Conservation (phyloP, 345 rosid species). For the Rhizophora apiculata region DNA sequence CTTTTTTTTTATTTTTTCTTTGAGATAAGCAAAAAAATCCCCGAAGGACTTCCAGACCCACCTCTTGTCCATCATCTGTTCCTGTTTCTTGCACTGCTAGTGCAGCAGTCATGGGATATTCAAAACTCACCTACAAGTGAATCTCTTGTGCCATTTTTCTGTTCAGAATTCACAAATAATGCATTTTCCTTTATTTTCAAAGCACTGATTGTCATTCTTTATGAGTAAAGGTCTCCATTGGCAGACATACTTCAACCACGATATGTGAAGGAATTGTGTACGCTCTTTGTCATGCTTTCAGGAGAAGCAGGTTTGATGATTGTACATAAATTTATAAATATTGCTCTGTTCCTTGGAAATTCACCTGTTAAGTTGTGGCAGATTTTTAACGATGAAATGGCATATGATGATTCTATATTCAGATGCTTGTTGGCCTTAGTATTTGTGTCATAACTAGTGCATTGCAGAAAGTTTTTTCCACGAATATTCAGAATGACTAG, state of each 20-base stretch:
- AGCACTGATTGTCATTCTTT: slow-evolving; percentile 24
- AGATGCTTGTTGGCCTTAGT: too few species aligned
- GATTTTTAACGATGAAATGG: neutral
- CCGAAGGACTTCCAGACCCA: slow-evolving; percentile 23
- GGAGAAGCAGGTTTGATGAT: slow-evolving; percentile 42
- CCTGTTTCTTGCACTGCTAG: slow-evolving; percentile 32
- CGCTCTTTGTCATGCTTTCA: slow-evolving; percentile 51
- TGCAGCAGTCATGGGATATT: slow-evolving; percentile 31
- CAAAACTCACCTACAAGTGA: slow-evolving; percentile 50
- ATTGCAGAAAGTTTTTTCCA: too few species aligned
- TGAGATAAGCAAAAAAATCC: slow-evolving; percentile 12
- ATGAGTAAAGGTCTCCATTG: slow-evolving; percentile 53
- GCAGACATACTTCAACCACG: slow-evolving; percentile 48
- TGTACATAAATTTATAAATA: neutral
- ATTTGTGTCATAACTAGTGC: too few species aligned
- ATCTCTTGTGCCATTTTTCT: slow-evolving; percentile 1
- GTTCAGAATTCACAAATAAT: slow-evolving; percentile 8
- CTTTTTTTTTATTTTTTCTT: neutral
- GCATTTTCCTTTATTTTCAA: neutral
- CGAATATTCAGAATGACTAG: too few species aligned
- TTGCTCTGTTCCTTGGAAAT: slow-evolving; percentile 14
- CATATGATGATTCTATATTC: too few species aligned
- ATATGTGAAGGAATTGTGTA: slow-evolving; percentile 55
- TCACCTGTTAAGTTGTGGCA: neutral
- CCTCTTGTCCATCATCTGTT: slow-evolving; percentile 31